Percentiles rank a stretch among this genome's conserved stretches.
Evolutionary conservation across 2,329 filamentous ascomycete species (phyloP).

Genomic region (Trichoderma sp.): DNA sequence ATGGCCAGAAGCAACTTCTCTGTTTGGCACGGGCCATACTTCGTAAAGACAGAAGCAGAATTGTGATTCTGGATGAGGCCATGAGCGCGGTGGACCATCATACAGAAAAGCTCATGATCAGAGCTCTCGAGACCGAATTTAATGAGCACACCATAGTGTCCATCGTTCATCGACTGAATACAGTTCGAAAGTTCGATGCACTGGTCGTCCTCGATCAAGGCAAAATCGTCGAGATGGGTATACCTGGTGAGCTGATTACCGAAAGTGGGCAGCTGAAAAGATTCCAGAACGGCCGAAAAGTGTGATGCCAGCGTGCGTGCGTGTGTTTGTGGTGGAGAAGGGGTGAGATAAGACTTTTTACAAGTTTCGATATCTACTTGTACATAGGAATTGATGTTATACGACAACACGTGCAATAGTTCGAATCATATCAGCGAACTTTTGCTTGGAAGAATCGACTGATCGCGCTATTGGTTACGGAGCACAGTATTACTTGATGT

Average conservation of each 20-base stretch:
- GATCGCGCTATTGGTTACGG: neutral
- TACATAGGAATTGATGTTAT: neutral
- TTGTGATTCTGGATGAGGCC: conserved; percentile 40
- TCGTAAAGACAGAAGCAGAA: conserved; percentile 23
- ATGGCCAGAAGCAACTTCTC: conserved; percentile 26
- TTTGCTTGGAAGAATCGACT: neutral
- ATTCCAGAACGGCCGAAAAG: neutral
- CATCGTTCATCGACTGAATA: conserved; percentile 28
- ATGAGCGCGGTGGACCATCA: conserved; percentile 23
- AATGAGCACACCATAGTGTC: conserved; percentile 26
- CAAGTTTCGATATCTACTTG: neutral
- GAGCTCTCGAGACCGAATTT: conserved; percentile 25
- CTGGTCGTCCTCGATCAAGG: conserved; percentile 6
- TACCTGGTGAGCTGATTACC: neutral
- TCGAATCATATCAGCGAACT: neutral
- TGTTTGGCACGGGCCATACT: conserved; percentile 30
- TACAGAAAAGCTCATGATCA: conserved; percentile 19
- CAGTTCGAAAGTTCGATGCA: conserved; percentile 1
- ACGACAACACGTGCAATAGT: neutral
- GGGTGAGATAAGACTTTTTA: neutral
- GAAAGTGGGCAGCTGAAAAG: conserved; percentile 1
- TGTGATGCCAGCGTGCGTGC: neutral
- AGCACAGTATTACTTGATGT: neutral
- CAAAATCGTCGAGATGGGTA: neutral
- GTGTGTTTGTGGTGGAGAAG: neutral